Evolutionary conservation across 768 basidiomycete genomes (phyloP), one percentile per base, ranked within the genome.

Genomic region (Boletus eberwhitei): DNA sequence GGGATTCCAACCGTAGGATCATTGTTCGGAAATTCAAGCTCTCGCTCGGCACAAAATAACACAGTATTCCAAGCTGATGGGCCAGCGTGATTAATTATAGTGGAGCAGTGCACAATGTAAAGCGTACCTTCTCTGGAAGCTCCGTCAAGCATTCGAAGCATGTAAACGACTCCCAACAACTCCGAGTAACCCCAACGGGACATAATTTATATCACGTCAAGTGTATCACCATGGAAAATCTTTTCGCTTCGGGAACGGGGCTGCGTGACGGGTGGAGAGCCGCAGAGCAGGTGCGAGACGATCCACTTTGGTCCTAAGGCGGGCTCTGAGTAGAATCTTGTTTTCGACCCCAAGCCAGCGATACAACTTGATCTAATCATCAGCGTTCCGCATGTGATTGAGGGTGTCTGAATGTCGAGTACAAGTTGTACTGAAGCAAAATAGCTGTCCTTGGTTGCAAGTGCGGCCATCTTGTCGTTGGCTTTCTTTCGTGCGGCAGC

Each of bases 1-100:
- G 84, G 72, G 35, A 88, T 72, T 45, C 85, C 65, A 4, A 86
- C 85, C 4, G 74, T 74, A 0, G 82, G 82, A 22, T 76, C 73
- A n/a, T 59, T 61, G 21, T 75, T 75, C 32, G 70, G 71, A 60
- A 82, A 84, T 36, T 75, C 72, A 22, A 59, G 47, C 53, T 79
- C 74, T 29, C 64, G 58, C 32, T 68, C 64, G 43, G 57, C n/a
- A 26, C 13, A 4, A 19, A 43, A 40, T 41, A 24, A 6, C 48
- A 45, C 45, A 41, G 37, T 11, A 36, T 6, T 21, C 43, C 46
- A 13, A 47, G 42, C 48, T 54, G 19, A 41, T 5, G 16, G 24
- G 24, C 16, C n/a, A 19, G 12, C 29, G 4, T 35, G 12, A 34
- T 29, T 13, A 4, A 3, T 8, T 6, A 26, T 26, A 45, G 13